Percentiles rank a stretch among this genome's conserved stretches.
Conservation (phyloP, 768 basidiomycete genomes). For the Podaxis sp. region DNA sequence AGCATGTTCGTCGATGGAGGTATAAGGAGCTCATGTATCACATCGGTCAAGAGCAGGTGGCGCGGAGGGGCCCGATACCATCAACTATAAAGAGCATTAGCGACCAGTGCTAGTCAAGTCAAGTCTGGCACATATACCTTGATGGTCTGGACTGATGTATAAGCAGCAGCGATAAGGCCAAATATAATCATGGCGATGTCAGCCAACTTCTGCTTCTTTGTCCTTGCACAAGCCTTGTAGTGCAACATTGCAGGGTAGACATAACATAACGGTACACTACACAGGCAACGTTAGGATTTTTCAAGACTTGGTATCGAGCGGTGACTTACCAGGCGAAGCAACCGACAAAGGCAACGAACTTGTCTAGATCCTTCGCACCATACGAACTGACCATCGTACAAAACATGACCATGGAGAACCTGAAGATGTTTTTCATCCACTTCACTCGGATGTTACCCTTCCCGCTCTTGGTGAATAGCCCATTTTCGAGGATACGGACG, state of each 20-base stretch:
- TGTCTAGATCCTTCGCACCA: conserved; percentile 89
- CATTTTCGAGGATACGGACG: conserved; percentile 95
- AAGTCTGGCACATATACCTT: conserved; percentile 41
- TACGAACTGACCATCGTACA: conserved; percentile 82
- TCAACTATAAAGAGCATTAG: conserved; percentile 32
- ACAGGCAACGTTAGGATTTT: conserved; percentile 2
- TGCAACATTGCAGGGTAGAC: conserved; percentile 94
- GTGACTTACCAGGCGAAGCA: conserved; percentile 85
- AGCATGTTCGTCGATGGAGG: too few relatives aligned
- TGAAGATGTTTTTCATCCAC: conserved; percentile 94
- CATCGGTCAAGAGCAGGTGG: conserved; percentile 22
- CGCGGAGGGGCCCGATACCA: conserved; percentile 55
- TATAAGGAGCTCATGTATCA: not conserved
- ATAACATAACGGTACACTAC: conserved; percentile 91
- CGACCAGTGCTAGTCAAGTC: too few relatives aligned
- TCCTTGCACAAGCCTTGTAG: conserved; percentile 81
- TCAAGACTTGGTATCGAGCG: not conserved
- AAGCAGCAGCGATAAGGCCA: conserved; percentile 68
- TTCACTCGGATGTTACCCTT: conserved; percentile 82
- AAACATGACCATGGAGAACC: conserved; percentile 70
- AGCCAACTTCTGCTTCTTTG: conserved; percentile 57
- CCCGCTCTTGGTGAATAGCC: conserved; percentile 84
- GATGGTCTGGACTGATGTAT: conserved; percentile 81
- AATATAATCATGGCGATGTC: conserved; percentile 80
- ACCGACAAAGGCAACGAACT: conserved; percentile 92